Evolutionary conservation across 257 asterid species (phyloP).

Genomic region (Ilex aquifolium): DNA sequence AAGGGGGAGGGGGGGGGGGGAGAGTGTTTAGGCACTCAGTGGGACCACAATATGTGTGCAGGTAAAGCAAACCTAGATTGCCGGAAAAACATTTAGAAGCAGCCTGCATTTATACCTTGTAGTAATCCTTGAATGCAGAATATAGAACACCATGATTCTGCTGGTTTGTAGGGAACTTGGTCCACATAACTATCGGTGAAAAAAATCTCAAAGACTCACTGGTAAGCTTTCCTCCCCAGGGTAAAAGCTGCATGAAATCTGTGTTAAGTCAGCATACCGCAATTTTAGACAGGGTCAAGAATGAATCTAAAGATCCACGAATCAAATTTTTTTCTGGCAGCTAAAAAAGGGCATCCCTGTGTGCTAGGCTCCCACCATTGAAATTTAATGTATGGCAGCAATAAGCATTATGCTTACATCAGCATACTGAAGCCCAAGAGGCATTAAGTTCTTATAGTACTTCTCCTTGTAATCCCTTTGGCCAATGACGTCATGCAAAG

Average conservation of each 20-base stretch:
- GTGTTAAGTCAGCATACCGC: constrained; percentile 35
- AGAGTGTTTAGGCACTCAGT: too few species aligned
- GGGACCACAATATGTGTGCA: too few species aligned
- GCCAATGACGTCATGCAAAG: constrained; percentile 55
- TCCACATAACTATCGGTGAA: constrained; percentile 91
- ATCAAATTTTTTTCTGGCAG: too few species aligned
- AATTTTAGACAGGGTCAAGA: constrained; percentile 22
- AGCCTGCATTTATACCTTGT: constrained; percentile 42
- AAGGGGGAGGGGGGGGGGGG: too few species aligned
- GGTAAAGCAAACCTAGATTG: too few species aligned
- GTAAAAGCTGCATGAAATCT: constrained; percentile 86
- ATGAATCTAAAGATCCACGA: background rate
- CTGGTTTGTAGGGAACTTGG: constrained; percentile 57
- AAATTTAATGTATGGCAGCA: background rate
- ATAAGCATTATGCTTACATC: constrained; percentile 36
- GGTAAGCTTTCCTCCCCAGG: constrained; percentile 98
- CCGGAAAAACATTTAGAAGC: background rate
- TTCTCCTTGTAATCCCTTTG: constrained; percentile 67
- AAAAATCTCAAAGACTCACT: constrained; percentile 75
- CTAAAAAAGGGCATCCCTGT: too few species aligned
- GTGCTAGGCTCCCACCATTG: background rate
- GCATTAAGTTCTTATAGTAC: constrained; percentile 57
- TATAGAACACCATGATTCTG: constrained; percentile 42
- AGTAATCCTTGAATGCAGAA: constrained; percentile 85
- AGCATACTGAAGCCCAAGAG: constrained; percentile 60